These are phyloP conservation scores for Leishmania guyanensis DNA, from an alignment of 208 protist species.

Conservation along the genomic window DNA sequence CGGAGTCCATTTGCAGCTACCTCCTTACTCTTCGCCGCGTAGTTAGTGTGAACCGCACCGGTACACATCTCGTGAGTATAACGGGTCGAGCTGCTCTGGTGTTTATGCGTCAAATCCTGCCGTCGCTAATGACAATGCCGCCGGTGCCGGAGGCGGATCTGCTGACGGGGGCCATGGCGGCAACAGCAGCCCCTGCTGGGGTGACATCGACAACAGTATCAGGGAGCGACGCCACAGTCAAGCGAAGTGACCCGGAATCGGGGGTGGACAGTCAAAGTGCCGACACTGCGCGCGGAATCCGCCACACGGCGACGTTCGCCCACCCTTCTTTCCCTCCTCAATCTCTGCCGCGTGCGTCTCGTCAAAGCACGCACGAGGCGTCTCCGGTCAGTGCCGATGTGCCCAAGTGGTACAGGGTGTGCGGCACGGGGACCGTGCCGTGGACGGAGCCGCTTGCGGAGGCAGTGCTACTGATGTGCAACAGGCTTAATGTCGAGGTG, in stretches of 20 bases:
- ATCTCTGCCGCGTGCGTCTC: neutral
- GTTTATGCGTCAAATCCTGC: neutral
- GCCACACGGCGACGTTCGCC: neutral
- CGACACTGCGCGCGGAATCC: neutral
- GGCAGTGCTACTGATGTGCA: constrained; percentile 9
- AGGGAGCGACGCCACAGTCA: neutral
- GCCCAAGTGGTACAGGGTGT: neutral
- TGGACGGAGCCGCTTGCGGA: constrained; percentile 27
- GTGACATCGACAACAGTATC: neutral
- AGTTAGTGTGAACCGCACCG: neutral
- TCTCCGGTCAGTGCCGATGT: neutral
- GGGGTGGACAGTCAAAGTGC: too few relatives aligned
- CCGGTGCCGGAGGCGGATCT: neutral
- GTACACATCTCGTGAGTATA: neutral
- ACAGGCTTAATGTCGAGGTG: neutral
- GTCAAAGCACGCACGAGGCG: neutral
- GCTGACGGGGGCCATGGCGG: neutral
- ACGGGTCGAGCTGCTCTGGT: neutral
- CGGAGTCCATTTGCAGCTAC: constrained; percentile 11
- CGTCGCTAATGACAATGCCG: constrained; percentile 5
- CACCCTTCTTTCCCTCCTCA: neutral
- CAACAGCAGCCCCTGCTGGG: neutral
- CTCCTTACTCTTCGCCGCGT: constrained; percentile 4
- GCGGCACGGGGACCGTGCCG: constrained; percentile 13
- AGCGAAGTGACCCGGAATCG: neutral